phyloP scores from a whole-genome alignment of 2,329 filamentous ascomycete species.

The Ophiostoma novo-ulmi region DNA sequence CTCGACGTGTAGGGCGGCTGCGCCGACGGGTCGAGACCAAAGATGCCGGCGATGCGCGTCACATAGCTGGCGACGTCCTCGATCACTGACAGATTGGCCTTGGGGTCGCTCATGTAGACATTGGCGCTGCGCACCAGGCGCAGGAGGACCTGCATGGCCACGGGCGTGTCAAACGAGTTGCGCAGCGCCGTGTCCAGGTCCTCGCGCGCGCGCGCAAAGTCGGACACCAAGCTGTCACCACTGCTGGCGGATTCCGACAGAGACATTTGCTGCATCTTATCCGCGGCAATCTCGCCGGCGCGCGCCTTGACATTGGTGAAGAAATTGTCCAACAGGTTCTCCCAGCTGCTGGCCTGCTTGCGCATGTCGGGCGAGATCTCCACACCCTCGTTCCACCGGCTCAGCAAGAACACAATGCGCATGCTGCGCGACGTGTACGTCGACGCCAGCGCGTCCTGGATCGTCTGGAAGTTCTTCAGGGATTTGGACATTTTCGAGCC shows the following conservation, averaged over 20 bases:
- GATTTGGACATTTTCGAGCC: slow-evolving; percentile 68
- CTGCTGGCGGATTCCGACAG: neutral
- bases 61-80: slow-evolving; percentile 52
- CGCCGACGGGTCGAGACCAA: slow-evolving; percentile 53
- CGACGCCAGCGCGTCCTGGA: slow-evolving; percentile 56
- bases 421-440: slow-evolving; percentile 62
- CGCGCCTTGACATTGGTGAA: slow-evolving; percentile 28
- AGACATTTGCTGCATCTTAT: slow-evolving; percentile 21
- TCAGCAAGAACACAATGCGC: slow-evolving; percentile 63
- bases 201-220: slow-evolving; percentile 50
- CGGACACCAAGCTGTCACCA: slow-evolving; percentile 30
- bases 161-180: slow-evolving; percentile 65
- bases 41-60: slow-evolving; percentile 60
- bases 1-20: slow-evolving; percentile 37
- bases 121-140: slow-evolving; percentile 63
- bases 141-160: slow-evolving; percentile 57
- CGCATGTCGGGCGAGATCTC: slow-evolving; percentile 64
- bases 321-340: slow-evolving; percentile 36
- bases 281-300: slow-evolving; percentile 18
- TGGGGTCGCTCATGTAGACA: slow-evolving; percentile 30
- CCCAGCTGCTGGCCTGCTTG: slow-evolving; percentile 55
- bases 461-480: slow-evolving; percentile 69
- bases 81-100: slow-evolving; percentile 26
- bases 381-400: slow-evolving; percentile 63
- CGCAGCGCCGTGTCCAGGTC: slow-evolving; percentile 57